These are phyloP conservation scores for Sclerotinia trifoliorum DNA, from an alignment of 2,329 filamentous ascomycete species.

Conservation along the genomic window DNA sequence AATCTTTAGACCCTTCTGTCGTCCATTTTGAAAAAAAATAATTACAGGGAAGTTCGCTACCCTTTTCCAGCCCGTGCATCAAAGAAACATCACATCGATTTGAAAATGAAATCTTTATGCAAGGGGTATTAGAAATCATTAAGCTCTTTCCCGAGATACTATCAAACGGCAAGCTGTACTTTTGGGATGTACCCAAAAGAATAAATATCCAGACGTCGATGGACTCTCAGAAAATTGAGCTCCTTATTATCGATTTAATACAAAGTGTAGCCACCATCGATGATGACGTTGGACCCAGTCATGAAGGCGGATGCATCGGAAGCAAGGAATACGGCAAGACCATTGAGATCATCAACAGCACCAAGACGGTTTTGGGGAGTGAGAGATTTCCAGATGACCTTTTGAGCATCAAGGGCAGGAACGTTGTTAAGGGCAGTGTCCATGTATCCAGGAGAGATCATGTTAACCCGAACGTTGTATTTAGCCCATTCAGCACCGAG, in stretches of 20 bases:
- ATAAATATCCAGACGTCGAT: slow-evolving; percentile 15
- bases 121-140: slow-evolving; percentile 10
- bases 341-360: slow-evolving; percentile 73
- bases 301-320: slow-evolving; percentile 72
- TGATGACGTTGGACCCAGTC: slow-evolving; percentile 65
- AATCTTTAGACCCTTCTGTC: slow-evolving; percentile 9
- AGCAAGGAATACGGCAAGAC: slow-evolving; percentile 72
- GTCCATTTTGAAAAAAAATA: neutral
- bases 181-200: slow-evolving; percentile 5
- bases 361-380: slow-evolving; percentile 74
- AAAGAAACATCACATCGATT: slow-evolving; percentile 15
- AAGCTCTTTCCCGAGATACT: neutral
- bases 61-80: slow-evolving; percentile 4
- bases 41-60: slow-evolving; percentile 9
- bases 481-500: slow-evolving; percentile 83
- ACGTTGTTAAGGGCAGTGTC: slow-evolving; percentile 79
- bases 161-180: neutral
- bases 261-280: slow-evolving; percentile 40
- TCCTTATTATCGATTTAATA: slow-evolving; percentile 36
- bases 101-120: slow-evolving; percentile 15
- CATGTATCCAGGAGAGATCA: slow-evolving; percentile 81
- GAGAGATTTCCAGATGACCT: slow-evolving; percentile 74
- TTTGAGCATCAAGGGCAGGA: slow-evolving; percentile 74
- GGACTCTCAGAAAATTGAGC: slow-evolving; percentile 1
- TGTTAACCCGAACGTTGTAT: slow-evolving; percentile 78